Base-by-base conservation (phyloP, 371 early-diverging fungal species). In the Mucor racemosus region DNA sequence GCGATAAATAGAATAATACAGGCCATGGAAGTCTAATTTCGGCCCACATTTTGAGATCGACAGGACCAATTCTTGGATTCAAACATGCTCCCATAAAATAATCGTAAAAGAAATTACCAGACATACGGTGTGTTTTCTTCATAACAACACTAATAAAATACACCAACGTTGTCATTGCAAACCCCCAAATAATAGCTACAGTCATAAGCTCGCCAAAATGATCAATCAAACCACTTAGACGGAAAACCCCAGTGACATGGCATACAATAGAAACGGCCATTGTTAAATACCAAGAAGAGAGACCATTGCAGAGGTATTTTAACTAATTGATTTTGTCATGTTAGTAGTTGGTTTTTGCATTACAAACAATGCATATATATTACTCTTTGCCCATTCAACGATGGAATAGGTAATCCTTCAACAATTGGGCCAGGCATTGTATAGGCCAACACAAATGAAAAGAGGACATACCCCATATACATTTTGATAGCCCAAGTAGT, bases 31-130 rank as follows among this genome's bases (percentile, higher is more conserved):
- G 88, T 86, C 76, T 91, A 63, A 91, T 89, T 81, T 95, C 95
- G 59, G 89, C 91, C 77, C 94, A 90, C 82, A 91, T 91, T 86
- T 95, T 95, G 66, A 95, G 78, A 72, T 95, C 95, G 19, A 95
- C 82, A 57, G 75, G 75, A 17, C 86, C 86, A 35, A 88, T 73
- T 44, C 95, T 89, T 50, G 95, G 96, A 78, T 94, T 94, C 64
- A 91, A 78, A 53, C 73, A 71, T 46, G 82, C 86, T 48, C 92
- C 92, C 88, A 91, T 92, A 67, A 88, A 90, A 65, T 84, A 88
- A 66, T 95, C 95, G 74, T 95, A 94, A 58, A 92, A 62, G 26
- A 86, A 67, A 79, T 91, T 88, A 21, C 94, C 92, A 26, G 93
- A 86, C 87, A 88, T 86, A 58, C 88, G 82, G 62, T 81, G 72